phyloP scores from a whole-genome alignment of 2,329 filamentous ascomycete genomes.

The Diaporthe destruens region DNA sequence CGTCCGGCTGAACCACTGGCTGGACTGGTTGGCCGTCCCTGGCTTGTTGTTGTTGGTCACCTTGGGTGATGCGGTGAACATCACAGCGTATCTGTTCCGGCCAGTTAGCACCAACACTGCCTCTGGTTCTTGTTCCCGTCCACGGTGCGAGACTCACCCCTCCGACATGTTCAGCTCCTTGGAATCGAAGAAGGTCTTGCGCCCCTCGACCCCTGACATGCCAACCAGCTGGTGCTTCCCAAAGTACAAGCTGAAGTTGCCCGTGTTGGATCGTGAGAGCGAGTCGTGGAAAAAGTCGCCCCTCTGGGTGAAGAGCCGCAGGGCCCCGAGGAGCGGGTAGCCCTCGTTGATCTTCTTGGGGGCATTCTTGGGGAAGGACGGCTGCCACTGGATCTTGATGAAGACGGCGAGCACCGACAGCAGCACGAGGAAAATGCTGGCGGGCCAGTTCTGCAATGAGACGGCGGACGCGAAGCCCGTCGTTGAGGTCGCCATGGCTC shows the following conservation, averaged over 20 bases:
- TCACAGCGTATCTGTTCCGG: conserved; percentile 46
- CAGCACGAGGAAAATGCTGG: conserved; percentile 44
- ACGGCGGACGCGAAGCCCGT: neutral
- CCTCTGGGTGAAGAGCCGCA: conserved; percentile 58
- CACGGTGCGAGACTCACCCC: conserved; percentile 50
- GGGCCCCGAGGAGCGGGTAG: conserved; percentile 50
- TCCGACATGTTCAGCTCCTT: conserved; percentile 57
- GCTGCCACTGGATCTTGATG: conserved; percentile 45
- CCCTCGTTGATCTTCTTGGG: conserved; percentile 46
- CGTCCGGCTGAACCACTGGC: conserved; percentile 48
- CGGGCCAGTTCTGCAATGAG: conserved; percentile 42
- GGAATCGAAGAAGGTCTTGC: conserved; percentile 61
- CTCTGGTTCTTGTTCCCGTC: neutral
- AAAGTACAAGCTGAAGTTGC: conserved; percentile 64
- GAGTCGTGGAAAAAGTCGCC: conserved; percentile 56
- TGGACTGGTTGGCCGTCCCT: conserved; percentile 43
- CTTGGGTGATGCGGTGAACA: conserved; percentile 50
- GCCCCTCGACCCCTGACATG: conserved; percentile 56
- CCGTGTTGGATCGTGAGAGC: conserved; percentile 50
- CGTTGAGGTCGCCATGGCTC: conserved; percentile 13
- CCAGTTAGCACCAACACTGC: neutral
- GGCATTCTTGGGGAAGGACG: conserved; percentile 45
- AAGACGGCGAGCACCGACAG: conserved; percentile 43
- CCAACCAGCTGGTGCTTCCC: conserved; percentile 60
- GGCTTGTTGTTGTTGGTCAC: conserved; percentile 31